phyloP scores from a whole-genome alignment of 108 stramenopile genomes.

The Epithemia pelagica region DNA sequence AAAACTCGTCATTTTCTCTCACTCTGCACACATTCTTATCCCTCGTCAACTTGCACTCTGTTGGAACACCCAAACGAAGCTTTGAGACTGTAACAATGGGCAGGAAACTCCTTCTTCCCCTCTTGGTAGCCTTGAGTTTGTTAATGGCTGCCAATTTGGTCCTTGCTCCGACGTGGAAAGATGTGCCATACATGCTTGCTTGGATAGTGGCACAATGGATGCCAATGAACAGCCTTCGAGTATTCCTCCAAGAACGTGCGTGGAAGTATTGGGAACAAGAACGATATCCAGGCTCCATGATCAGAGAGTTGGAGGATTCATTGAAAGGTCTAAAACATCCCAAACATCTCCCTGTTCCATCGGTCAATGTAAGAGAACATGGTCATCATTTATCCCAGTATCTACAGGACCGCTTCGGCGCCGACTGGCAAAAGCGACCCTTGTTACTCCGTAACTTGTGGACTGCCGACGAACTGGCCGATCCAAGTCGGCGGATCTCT shows the following conservation, averaged over 20 bases:
- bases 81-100: no score
- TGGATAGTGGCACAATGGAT: constrained; percentile 3
- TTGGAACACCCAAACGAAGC: no score
- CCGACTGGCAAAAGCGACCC: constrained; percentile 36
- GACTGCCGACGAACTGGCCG: constrained; percentile 13
- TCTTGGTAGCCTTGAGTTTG: neutral
- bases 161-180: neutral
- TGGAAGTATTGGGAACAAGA: constrained; percentile 11
- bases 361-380: constrained; percentile 15
- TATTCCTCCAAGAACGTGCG: constrained; percentile 1
- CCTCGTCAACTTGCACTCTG: no score
- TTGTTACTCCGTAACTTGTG: constrained; percentile 31
- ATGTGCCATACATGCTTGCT: neutral
- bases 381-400: neutral
- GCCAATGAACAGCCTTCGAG: neutral
- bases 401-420: constrained; percentile 26
- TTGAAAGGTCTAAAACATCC: neutral
- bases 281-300: neutral
- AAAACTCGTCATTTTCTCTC: no score
- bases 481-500: constrained; percentile 33
- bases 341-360: no score
- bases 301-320: no score
- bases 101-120: no score
- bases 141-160: neutral
- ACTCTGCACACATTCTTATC: no score